Evolutionary conservation across 2,329 filamentous ascomycete genomes (phyloP).

Genomic region (Cercospora sp.): DNA sequence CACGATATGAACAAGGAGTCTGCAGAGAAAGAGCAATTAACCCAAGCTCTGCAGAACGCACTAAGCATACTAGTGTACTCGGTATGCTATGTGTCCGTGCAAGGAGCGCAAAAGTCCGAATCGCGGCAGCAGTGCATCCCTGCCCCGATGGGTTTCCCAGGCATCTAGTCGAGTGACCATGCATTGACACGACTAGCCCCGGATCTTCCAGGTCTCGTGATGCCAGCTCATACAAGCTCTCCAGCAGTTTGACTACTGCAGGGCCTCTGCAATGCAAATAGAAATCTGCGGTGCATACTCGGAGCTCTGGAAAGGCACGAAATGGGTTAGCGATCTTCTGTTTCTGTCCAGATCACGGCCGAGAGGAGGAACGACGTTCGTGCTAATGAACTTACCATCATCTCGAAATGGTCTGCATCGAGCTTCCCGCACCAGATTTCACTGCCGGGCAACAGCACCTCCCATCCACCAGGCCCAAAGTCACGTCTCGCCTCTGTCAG

Average conservation of each 20-base stretch:
- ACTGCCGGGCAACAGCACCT: slow-evolving; percentile 12
- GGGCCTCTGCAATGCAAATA: slow-evolving; percentile 13
- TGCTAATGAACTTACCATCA: slow-evolving; percentile 15
- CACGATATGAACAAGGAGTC: not conserved
- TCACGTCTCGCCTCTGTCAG: slow-evolving; percentile 16
- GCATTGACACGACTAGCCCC: not conserved
- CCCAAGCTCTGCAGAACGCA: not conserved
- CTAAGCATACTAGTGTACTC: not conserved
- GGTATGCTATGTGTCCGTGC: not conserved
- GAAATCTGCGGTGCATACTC: slow-evolving; percentile 9
- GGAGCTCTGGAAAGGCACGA: slow-evolving; percentile 1
- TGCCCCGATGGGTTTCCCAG: not conserved
- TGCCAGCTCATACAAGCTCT: not conserved
- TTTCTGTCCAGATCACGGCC: not conserved
- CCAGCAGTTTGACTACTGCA: slow-evolving; percentile 1
- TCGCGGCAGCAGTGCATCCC: not conserved
- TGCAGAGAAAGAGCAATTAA: not conserved
- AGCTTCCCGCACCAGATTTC: slow-evolving; percentile 6
- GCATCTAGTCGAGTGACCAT: not conserved
- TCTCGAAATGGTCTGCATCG: slow-evolving; percentile 19
- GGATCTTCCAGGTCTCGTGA: not conserved
- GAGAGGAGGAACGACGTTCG: not conserved
- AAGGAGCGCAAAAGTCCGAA: not conserved
- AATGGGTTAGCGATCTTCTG: not conserved
- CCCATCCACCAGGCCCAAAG: slow-evolving; percentile 16